Evolutionary conservation across 176 grass and related monocot species (phyloP).

Genomic region (Tuctoria greenei): DNA sequence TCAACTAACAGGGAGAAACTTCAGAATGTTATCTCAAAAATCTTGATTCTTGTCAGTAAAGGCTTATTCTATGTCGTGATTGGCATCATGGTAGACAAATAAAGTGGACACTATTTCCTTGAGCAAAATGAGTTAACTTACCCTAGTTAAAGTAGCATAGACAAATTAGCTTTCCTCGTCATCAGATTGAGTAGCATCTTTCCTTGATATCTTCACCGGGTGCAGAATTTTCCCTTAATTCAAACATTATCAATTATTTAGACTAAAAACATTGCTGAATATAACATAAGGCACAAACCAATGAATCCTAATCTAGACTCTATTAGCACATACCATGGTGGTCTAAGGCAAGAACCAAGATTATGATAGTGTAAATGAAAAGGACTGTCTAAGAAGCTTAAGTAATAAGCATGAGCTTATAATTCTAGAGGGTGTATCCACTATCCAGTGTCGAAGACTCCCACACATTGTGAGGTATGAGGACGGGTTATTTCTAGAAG

Average conservation of each 20-base stretch:
- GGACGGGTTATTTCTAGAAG: too few relatives aligned
- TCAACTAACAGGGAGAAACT: neutral
- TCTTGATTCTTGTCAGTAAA: neutral
- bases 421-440: too few relatives aligned
- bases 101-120: neutral
- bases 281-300: neutral
- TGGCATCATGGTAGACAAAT: neutral
- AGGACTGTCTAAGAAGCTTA: neutral
- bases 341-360: neutral
- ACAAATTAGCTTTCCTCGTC: constrained; percentile 61
- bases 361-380: neutral
- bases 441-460: too few relatives aligned
- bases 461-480: too few relatives aligned
- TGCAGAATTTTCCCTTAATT: constrained; percentile 48
- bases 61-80: neutral
- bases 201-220: constrained; percentile 48
- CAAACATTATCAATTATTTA: constrained; percentile 35
- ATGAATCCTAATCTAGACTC: constrained; percentile 8
- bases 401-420: neutral
- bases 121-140: constrained; percentile 34
- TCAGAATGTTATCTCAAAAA: constrained; percentile 2
- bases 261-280: constrained; percentile 21
- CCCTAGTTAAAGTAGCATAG: constrained; percentile 24
- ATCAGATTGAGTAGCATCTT: constrained; percentile 55
- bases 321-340: neutral